Evolutionary conservation across 306 rosid genomes (phyloP), one percentile per base, ranked within the genome.

Genomic region (Alnus glutinosa): DNA sequence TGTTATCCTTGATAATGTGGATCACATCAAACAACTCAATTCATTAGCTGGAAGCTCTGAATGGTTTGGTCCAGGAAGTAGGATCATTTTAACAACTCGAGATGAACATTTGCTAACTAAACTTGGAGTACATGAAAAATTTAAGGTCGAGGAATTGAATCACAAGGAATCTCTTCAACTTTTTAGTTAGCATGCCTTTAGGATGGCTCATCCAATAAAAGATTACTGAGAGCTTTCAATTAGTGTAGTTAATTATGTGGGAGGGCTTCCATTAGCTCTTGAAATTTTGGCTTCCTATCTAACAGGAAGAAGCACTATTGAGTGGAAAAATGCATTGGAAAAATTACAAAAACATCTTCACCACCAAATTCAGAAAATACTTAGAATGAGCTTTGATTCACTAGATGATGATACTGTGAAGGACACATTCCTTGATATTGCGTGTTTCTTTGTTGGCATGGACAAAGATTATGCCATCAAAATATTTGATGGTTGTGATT

Each of bases 181-280:
- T 10, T 70, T 85, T 1, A 74, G 71, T 69, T 77, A 87, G 89
- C 83, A 88, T 49, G 73, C 89, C 1, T 88, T 85, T 30, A 47
- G 54, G 3, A 44, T 66, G 14, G 9, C 19, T 1, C 50, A 44
- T 7, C 88, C 81, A 4, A 4, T 0, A 0, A 32, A 80, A 54
- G 75, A 34, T 9, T 85, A 50, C 52, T 0, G 0, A 19, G 30
- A 51, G 0, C 80, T 83, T 2, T 62, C 87, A 12, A 69, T 30
- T 57, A 3, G 5, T 0, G 79, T 81, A 1, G 59, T 74, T 16
- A 0, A 61, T 39, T 88, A 83, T n/a, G 83, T 80, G 46, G 78
- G 80, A 18, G 86, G 89, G 7, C 8, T 88, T 1, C 91, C 89
- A 2, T 9, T 88, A 1, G 91, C 87, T 14, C 83, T 83, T 69